phyloP scores from a whole-genome alignment of 805 yeast genomes.

The Candida nemodendra region DNA sequence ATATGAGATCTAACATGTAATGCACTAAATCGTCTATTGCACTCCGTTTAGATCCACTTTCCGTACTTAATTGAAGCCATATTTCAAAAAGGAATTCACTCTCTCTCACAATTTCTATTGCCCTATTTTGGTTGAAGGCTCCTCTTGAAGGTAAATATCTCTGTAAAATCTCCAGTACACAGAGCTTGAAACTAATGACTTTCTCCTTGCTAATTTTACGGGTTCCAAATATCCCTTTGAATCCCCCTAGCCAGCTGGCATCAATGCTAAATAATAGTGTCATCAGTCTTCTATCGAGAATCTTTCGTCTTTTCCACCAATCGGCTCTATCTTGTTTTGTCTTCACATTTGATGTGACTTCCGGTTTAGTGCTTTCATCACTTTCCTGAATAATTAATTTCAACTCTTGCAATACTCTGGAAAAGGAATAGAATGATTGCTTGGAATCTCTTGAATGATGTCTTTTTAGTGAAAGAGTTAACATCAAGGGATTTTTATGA shows the following conservation, averaged over 20 bases:
- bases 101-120: conserved; percentile 29
- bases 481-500: conserved; percentile 29
- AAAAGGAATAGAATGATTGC: conserved; percentile 41
- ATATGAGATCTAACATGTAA: conserved; percentile 57
- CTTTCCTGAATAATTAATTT: conserved; percentile 56
- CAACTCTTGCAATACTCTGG: conserved; percentile 46
- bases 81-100: conserved; percentile 49
- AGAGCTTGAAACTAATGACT: conserved; percentile 34
- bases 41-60: conserved; percentile 29
- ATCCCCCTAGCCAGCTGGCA: conserved; percentile 74
- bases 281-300: conserved; percentile 56
- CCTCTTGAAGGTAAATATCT: conserved; percentile 39
- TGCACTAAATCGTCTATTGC: conserved; percentile 60
- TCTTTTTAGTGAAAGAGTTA: conserved; percentile 62
- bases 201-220: conserved; percentile 25
- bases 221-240: conserved; percentile 57
- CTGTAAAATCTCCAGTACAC: conserved; percentile 41
- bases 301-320: conserved; percentile 79
- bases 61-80: conserved; percentile 45
- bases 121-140: conserved; percentile 4
- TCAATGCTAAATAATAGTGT: conserved; percentile 59
- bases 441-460: conserved; percentile 44
- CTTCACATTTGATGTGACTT: conserved; percentile 49
- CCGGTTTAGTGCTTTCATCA: conserved; percentile 55
- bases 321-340: conserved; percentile 57